These are phyloP conservation scores for Metschnikowia cerradonensis DNA, from an alignment of 805 yeast species.

Conservation along the genomic window DNA sequence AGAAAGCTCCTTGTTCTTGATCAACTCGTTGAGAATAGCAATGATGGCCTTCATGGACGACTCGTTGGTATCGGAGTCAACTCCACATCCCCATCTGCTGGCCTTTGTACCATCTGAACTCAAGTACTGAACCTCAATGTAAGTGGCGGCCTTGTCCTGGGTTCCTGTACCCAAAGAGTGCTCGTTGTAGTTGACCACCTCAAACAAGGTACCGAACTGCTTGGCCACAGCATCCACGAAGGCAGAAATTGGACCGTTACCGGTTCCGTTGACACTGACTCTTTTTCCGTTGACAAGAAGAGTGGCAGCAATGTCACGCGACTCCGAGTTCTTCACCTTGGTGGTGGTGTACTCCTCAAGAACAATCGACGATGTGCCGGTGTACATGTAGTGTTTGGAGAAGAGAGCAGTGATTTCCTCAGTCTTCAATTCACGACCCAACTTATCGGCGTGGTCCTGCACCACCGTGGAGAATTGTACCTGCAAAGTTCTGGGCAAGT, in stretches of 20 bases:
- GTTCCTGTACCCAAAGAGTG: conserved; percentile 73
- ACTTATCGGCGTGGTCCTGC: conserved; percentile 57
- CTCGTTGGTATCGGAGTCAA: conserved; percentile 41
- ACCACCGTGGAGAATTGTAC: conserved; percentile 62
- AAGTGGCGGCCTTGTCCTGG: conserved; percentile 70
- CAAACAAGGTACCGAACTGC: conserved; percentile 49
- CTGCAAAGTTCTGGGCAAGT: conserved; percentile 69
- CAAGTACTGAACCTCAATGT: conserved; percentile 48
- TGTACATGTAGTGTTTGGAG: conserved; percentile 48
- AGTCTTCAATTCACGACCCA: conserved; percentile 67
- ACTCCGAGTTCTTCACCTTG: conserved; percentile 18
- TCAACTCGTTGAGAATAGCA: conserved; percentile 22
- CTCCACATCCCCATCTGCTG: conserved; percentile 42
- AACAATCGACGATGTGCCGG: conserved; percentile 14
- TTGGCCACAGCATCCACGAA: conserved; percentile 60
- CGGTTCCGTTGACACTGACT: conserved; percentile 49
- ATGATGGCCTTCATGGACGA: conserved; percentile 34
- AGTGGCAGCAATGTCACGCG: conserved; percentile 22
- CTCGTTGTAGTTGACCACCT: conserved; percentile 65
- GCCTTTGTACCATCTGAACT: conserved; percentile 33
- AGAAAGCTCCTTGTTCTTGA: conserved; percentile 27
- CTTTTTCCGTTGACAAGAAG: conserved; percentile 19
- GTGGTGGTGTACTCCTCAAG: conserved; percentile 24
- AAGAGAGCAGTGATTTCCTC: conserved; percentile 60
- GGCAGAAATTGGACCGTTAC: conserved; percentile 79